phyloP scores from a whole-genome alignment of 2,329 filamentous ascomycete genomes.

The Fusarium xylarioides region DNA sequence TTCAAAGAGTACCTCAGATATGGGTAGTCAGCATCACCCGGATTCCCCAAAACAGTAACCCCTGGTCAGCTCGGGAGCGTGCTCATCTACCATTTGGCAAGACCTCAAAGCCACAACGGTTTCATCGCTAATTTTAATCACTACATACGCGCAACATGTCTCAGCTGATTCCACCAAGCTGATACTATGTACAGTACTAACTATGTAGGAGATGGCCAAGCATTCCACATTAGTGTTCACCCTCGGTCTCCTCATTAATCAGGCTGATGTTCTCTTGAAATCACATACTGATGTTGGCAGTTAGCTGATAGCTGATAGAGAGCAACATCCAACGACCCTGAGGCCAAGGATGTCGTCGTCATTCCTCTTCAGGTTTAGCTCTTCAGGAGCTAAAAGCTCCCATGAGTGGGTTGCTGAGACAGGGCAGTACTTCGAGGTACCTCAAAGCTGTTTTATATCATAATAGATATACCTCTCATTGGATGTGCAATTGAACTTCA shows the following conservation, averaged over 20 bases:
- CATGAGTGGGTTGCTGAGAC: constrained; percentile 34
- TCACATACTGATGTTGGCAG: constrained; percentile 12
- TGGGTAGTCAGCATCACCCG: constrained; percentile 16
- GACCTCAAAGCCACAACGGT: constrained; percentile 32
- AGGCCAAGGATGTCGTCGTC: constrained; percentile 13
- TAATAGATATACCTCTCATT: not conserved
- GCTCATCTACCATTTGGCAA: not conserved
- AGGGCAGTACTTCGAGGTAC: constrained; percentile 36
- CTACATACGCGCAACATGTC: not conserved
- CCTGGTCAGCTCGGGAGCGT: constrained; percentile 10
- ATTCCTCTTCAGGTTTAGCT: constrained; percentile 38
- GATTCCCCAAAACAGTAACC: constrained; percentile 40
- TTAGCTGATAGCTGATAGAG: constrained; percentile 24
- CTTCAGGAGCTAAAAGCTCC: constrained; percentile 10
- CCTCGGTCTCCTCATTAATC: not conserved
- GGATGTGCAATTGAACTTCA: not conserved
- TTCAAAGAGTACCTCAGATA: not conserved
- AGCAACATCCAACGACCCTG: constrained; percentile 9
- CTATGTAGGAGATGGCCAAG: not conserved
- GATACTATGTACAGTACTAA: not conserved
- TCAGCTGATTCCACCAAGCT: not conserved
- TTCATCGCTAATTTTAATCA: constrained; percentile 13
- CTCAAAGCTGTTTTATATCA: not conserved
- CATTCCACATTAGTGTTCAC: not conserved
- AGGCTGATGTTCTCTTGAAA: not conserved